Evolutionary conservation across 1,284 basidiomycete genomes (phyloP).

Genomic region (Melampsora larici-populina): DNA sequence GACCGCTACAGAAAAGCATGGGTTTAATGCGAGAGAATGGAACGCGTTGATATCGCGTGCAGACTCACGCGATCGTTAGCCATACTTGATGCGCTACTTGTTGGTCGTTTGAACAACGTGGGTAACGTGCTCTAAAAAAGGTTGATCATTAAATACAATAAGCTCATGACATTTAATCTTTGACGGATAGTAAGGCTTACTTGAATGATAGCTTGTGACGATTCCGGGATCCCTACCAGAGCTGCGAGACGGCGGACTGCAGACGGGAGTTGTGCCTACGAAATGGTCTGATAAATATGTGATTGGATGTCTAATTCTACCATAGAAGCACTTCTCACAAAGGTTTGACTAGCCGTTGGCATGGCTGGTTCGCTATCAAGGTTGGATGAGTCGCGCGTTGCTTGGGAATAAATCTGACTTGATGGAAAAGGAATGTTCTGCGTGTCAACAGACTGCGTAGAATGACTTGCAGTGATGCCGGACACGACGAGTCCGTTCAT

Average conservation of each 20-base stretch:
- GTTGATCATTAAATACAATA: not conserved
- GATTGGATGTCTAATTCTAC: too few species aligned
- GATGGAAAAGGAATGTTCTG: not conserved
- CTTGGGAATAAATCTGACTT: not conserved
- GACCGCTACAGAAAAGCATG: not conserved
- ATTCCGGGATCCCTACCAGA: constrained; percentile 40
- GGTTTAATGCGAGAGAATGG: not conserved
- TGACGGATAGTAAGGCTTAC: not conserved
- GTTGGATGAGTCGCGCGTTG: not conserved
- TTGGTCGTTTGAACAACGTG: not conserved
- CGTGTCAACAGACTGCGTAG: not conserved
- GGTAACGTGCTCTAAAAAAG: constrained; percentile 29
- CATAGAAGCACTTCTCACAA: not conserved
- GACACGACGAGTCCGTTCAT: not conserved
- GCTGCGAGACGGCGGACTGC: constrained; percentile 31
- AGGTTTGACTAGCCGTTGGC: not conserved
- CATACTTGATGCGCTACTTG: not conserved
- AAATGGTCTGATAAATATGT: not conserved
- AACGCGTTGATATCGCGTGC: not conserved
- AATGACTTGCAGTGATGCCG: not conserved
- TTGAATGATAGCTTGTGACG: constrained; percentile 44
- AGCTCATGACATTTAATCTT: not conserved
- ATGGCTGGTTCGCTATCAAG: not conserved
- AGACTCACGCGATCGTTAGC: not conserved
- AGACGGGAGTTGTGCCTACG: constrained; percentile 28